Evolutionary conservation across 2,329 filamentous ascomycete species (phyloP), one percentile per base, ranked within the genome.

Genomic region (Ceratocystis huliohia): DNA sequence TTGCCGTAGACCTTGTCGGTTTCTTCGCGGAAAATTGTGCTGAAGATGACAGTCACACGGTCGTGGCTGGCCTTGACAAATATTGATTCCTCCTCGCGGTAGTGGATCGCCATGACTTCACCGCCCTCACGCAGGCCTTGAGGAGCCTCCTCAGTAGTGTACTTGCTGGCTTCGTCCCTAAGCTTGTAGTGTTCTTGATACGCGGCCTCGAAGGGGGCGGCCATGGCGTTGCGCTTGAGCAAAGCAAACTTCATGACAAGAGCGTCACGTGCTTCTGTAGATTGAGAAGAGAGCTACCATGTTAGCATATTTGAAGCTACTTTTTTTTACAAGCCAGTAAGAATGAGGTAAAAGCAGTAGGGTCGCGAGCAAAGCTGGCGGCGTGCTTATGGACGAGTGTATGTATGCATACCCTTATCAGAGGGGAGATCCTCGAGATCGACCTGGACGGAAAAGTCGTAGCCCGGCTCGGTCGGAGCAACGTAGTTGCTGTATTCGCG

Each of bases 51-150:
- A 0, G 95, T 99, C 64, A 99, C 94, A 73, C 94, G 87, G 75
- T 99, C 94, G 78, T 95, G 89, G 76, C 89, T 95, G 69, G 94
- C 93, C 80, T 99, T 97, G 80, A 99, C 88, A 77, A 96, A 99
- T 74, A 99, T 97, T 64, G 94, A 92, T 76, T 99, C 94, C 80
- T 97, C 92, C 73, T 99, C 95, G 66, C 94, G 89, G 79, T 99
- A 99, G 77, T 97, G 93, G 72, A 99, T 96, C 2, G 93, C 87
- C 83, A 95, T 96, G 68, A 97, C 88, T 71, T 94, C 86, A 67
- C 93, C 92, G 63, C 94, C 93, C 77, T 97, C 94, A 70, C 81
- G 81, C 37, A 96, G 81, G 69, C 92, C 93, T 75, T 96, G 91
- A 0, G 94, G 94, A 65, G 95, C 94, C 69, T 93, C 89, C 76